Percentiles rank a stretch among this genome's conserved stretches.
Evolutionary conservation across 2,329 filamentous ascomycete species (phyloP).

Genomic region (Penicillium aurantiogriseum): DNA sequence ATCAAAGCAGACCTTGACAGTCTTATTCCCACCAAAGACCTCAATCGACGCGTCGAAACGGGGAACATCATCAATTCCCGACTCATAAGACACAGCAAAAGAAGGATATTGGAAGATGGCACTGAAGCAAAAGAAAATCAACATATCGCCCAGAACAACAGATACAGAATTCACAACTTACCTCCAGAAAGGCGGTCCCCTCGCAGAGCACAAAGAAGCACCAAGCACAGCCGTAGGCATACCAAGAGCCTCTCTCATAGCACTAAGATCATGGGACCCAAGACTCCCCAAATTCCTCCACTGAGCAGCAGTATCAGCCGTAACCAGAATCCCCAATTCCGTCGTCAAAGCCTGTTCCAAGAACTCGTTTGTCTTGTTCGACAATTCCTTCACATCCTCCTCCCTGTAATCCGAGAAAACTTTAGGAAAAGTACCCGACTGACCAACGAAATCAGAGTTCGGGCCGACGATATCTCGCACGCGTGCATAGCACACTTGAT

Average conservation of each 20-base stretch:
- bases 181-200: conserved; percentile 38
- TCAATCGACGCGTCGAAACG: conserved; percentile 32
- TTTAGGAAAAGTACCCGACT: conserved; percentile 35
- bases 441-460: conserved; percentile 42
- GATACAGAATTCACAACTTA: conserved; percentile 1
- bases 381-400: conserved; percentile 24
- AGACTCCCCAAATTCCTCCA: conserved; percentile 47
- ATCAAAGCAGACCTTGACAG: conserved; percentile 55
- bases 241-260: conserved; percentile 55
- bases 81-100: conserved; percentile 58
- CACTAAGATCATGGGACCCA: conserved; percentile 54
- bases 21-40: conserved; percentile 54
- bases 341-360: conserved; percentile 29
- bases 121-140: conserved; percentile 26
- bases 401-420: conserved; percentile 45
- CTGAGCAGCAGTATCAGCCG: conserved; percentile 27
- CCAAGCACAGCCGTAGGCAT: conserved; percentile 47
- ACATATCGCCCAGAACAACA: not conserved
- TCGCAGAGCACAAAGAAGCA: conserved; percentile 29
- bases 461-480: conserved; percentile 54
- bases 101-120: conserved; percentile 33
- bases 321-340: conserved; percentile 35
- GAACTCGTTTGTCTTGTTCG: conserved; percentile 24
- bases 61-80: conserved; percentile 54
- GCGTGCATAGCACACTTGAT: conserved; percentile 53